Evolutionary conservation across 768 basidiomycete genomes (phyloP).

Genomic region (Lactarius akahatsu): DNA sequence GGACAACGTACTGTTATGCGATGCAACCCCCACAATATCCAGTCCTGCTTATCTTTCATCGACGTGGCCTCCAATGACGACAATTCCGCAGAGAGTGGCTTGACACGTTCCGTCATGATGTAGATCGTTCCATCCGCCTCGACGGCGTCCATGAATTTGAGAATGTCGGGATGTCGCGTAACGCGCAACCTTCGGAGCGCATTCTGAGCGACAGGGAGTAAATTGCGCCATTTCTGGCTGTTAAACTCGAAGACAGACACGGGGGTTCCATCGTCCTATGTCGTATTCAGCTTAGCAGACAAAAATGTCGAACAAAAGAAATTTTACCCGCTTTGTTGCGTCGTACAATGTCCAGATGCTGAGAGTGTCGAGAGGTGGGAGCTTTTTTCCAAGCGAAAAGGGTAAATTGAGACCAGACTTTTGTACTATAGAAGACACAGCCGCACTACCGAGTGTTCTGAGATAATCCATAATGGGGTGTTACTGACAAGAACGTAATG

Average conservation of each 20-base stretch:
- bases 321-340: constrained; percentile 77
- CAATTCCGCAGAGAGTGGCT: constrained; percentile 65
- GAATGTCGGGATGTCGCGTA: constrained; percentile 91
- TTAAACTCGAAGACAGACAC: constrained; percentile 96
- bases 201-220: constrained; percentile 81
- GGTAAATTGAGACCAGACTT: constrained; percentile 91
- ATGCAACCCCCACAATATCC: constrained; percentile 92
- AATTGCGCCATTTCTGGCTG: constrained; percentile 57
- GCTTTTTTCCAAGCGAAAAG: constrained; percentile 76
- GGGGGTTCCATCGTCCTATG: constrained; percentile 80
- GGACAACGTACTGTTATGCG: constrained; percentile 71
- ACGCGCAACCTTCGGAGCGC: constrained; percentile 86
- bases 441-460: constrained; percentile 77
- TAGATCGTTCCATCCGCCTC: constrained; percentile 86
- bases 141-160: constrained; percentile 92
- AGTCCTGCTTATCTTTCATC: constrained; percentile 74
- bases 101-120: constrained; percentile 93
- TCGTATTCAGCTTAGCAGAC: constrained; percentile 27
- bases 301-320: constrained; percentile 13
- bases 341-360: constrained; percentile 86
- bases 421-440: constrained; percentile 87
- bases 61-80: constrained; percentile 61
- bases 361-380: constrained; percentile 60
- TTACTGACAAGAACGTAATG: constrained; percentile 33
- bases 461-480: constrained; percentile 63